phyloP scores from a whole-genome alignment of 495 filamentous ascomycete genomes.

The Aeminium ludgeri region DNA sequence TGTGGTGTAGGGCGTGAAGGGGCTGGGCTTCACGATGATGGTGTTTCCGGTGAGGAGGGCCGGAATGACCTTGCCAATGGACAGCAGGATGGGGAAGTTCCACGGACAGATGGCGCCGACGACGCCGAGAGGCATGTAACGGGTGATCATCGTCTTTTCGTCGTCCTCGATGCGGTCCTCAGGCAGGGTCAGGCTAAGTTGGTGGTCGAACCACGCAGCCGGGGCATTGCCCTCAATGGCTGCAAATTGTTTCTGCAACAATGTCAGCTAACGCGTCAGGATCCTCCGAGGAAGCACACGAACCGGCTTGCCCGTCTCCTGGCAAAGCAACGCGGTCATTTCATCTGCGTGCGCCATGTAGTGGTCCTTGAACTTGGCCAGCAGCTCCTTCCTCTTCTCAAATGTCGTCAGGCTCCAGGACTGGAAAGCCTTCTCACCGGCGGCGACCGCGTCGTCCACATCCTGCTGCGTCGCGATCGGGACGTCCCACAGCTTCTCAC shows the following conservation, averaged over 20 bases:
- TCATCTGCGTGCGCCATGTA: slow-evolving; percentile 29
- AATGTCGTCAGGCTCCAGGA: slow-evolving; percentile 34
- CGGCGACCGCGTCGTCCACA: slow-evolving; percentile 35
- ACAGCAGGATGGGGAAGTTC: slow-evolving; percentile 33
- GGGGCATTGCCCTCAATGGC: slow-evolving; percentile 11
- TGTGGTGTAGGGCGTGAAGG: slow-evolving; percentile 47
- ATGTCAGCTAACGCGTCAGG: no score
- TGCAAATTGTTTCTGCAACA: slow-evolving; percentile 11
- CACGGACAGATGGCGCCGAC: slow-evolving; percentile 35
- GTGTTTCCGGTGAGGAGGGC: slow-evolving; percentile 40
- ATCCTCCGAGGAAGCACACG: slow-evolving; percentile 1
- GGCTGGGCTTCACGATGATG: slow-evolving; percentile 44
- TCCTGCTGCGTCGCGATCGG: slow-evolving; percentile 37
- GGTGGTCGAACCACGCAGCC: slow-evolving; percentile 11
- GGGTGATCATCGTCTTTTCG: slow-evolving; percentile 21
- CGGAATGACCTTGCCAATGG: slow-evolving; percentile 17
- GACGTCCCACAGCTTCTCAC: slow-evolving; percentile 35
- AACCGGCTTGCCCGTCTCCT: slow-evolving; percentile 43
- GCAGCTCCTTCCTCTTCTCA: slow-evolving; percentile 37
- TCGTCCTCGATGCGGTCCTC: slow-evolving; percentile 26
- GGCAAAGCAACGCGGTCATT: slow-evolving; percentile 34
- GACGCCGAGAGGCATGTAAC: slow-evolving; percentile 22
- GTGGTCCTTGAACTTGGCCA: slow-evolving; percentile 37
- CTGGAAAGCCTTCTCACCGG: slow-evolving; percentile 33
- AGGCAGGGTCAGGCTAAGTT: slow-evolving; percentile 22